Base-by-base conservation (phyloP, 139 green algal species). In the Tetradesmus lagerheimii region DNA sequence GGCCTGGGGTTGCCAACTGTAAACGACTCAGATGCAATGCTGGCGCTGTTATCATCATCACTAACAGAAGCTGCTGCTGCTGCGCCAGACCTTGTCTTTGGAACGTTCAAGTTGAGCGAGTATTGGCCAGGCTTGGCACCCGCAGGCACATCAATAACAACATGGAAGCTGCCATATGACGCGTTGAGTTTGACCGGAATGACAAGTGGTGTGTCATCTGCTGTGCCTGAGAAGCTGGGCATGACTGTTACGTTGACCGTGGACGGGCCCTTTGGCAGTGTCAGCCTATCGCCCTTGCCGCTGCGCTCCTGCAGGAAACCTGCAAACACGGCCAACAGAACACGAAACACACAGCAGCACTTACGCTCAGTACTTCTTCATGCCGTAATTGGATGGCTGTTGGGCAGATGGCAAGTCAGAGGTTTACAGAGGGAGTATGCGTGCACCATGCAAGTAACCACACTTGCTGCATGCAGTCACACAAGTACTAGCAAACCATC, bases 1-100 rank as follows among this genome's bases (percentile, higher is more conserved):
- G 93, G 91, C 31, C 94, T 77, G 2, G 94, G 94, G 77, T 94
- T 91, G 0, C 90, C 92, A 0, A 94, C 84, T 0, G 86, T 92
- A 47, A 96, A 87, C 11, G 57, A 75, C 0, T 81, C 37, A 2
- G 43, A n/a, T 0, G 67, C 91, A 4, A 85, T 16, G 27, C 62
- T 47, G 20, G 85, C 74, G 11, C 8, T 15, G 15, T 79, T 34
- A 20, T 62, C 83, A 12, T 41, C 80, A 18, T 31, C 38, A 1
- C 41, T 35, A n/a, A 27, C 47, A 29, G 39, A 75, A n/a, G 80
- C 18, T n/a, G 80, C 2, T 27, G 34, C 57, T 62, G 18, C 41
- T 29, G 57, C 82, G 53, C 92, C 92, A 91, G 77, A 53, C 31
- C 12, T 83, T 39, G n/a, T 23, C 64, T 12, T 80, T 71, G 39